phyloP scores from a whole-genome alignment of 2,329 filamentous ascomycete species.

The Capronia americana region DNA sequence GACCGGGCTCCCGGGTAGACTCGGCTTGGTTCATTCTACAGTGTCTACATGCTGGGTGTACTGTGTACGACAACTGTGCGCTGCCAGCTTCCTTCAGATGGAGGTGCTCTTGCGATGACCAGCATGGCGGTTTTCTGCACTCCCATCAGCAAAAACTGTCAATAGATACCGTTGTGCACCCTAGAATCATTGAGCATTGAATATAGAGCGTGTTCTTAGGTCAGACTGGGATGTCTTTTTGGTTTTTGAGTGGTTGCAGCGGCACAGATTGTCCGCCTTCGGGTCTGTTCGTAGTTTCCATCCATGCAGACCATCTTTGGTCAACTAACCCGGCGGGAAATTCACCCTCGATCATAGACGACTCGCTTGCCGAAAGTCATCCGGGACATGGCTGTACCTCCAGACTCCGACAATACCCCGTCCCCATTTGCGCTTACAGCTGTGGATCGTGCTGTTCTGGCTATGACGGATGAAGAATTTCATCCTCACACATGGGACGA shows the following conservation, averaged over 20 bases:
- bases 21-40: not conserved
- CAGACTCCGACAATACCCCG: slow-evolving; percentile 18
- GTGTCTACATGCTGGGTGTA: too few relatives aligned
- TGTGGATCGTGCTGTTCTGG: slow-evolving; percentile 56
- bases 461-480: slow-evolving; percentile 61
- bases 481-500: slow-evolving; percentile 60
- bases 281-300: slow-evolving; percentile 18
- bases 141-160: not conserved
- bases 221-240: not conserved
- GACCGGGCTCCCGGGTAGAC: not conserved
- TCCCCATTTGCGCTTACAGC: slow-evolving; percentile 55
- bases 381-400: slow-evolving; percentile 7
- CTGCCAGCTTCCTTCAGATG: not conserved
- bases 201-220: not conserved
- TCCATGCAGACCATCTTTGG: slow-evolving; percentile 9
- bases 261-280: slow-evolving; percentile 3
- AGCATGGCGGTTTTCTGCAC: not conserved
- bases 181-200: not conserved
- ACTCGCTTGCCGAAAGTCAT: not conserved
- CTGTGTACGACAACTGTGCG: too few relatives aligned
- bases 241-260: not conserved
- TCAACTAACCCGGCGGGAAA: slow-evolving; percentile 17
- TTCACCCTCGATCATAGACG: not conserved
- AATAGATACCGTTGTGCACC: not conserved
- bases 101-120: not conserved